Conservation (phyloP, 352 stramenopile species). For the Phytophthora rubi region DNA sequence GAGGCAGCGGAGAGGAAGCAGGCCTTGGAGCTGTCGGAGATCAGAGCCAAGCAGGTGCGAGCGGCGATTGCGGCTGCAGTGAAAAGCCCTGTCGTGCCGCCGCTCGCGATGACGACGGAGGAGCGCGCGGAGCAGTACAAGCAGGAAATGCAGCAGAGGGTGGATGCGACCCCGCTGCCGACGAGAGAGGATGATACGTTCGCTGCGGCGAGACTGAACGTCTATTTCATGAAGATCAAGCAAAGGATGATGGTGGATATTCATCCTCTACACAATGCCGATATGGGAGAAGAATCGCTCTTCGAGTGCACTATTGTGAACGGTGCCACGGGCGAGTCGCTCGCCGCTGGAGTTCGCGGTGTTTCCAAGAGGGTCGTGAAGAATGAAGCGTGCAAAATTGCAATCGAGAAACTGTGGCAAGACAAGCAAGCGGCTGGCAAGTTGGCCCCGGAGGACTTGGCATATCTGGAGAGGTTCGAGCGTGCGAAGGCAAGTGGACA, state of each 20-base stretch:
- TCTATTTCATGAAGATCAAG: slow-evolving; percentile 74
- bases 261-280: slow-evolving; percentile 46
- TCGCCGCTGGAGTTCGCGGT: slow-evolving; percentile 61
- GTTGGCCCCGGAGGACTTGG: slow-evolving; percentile 56
- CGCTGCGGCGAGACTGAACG: slow-evolving; percentile 51
- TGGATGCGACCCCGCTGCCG: slow-evolving; percentile 50
- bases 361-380: slow-evolving; percentile 76
- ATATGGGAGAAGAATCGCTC: slow-evolving; percentile 60
- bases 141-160: slow-evolving; percentile 37
- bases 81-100: slow-evolving; percentile 7
- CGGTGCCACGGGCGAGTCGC: slow-evolving; percentile 38
- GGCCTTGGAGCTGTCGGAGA: slow-evolving; percentile 34
- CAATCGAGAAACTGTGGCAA: slow-evolving; percentile 79
- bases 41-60: slow-evolving; percentile 39
- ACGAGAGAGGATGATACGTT: slow-evolving; percentile 75
- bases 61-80: slow-evolving; percentile 15
- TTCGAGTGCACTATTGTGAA: slow-evolving; percentile 70
- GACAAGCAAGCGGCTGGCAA: slow-evolving; percentile 70
- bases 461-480: slow-evolving; percentile 65
- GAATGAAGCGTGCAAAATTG: slow-evolving; percentile 65
- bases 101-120: slow-evolving; percentile 32
- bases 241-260: slow-evolving; percentile 62
- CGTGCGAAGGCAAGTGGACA: slow-evolving; percentile 28
- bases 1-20: slow-evolving; percentile 41
- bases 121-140: slow-evolving; percentile 52